Evolutionary conservation across 495 filamentous ascomycete genomes (phyloP).

Genomic region (Letharia lupina): DNA sequence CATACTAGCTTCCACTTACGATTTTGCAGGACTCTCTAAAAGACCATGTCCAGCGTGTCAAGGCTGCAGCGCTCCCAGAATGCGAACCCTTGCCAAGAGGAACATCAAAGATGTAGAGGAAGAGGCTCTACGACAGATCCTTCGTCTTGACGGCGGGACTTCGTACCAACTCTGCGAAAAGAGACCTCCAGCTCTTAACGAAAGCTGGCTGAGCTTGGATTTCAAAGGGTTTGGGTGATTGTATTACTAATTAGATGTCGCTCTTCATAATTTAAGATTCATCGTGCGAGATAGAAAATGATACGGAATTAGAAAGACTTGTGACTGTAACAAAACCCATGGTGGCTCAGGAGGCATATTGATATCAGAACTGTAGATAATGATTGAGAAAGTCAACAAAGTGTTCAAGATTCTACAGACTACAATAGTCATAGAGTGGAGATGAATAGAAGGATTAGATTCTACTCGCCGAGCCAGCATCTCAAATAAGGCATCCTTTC

Average conservation of each 20-base stretch:
- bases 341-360: not conserved
- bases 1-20: conserved; percentile 4
- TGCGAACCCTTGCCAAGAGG: not conserved
- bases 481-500: too few species aligned
- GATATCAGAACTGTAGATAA: too few species aligned
- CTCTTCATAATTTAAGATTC: not conserved
- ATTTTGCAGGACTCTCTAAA: conserved; percentile 21
- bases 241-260: not conserved
- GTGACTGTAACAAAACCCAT: not conserved
- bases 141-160: not conserved
- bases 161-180: not conserved
- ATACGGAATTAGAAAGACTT: not conserved
- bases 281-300: not conserved
- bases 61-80: not conserved
- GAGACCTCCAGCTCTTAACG: not conserved
- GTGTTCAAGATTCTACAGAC: too few species aligned
- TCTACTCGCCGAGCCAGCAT: too few species aligned
- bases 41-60: not conserved
- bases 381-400: too few species aligned
- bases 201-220: not conserved
- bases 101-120: not conserved
- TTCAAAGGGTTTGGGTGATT: not conserved
- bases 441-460: too few species aligned
- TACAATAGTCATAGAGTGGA: too few species aligned
- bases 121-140: not conserved